Evolutionary conservation across 495 filamentous ascomycete genomes (phyloP).

Genomic region (Trichoderma reesei): DNA sequence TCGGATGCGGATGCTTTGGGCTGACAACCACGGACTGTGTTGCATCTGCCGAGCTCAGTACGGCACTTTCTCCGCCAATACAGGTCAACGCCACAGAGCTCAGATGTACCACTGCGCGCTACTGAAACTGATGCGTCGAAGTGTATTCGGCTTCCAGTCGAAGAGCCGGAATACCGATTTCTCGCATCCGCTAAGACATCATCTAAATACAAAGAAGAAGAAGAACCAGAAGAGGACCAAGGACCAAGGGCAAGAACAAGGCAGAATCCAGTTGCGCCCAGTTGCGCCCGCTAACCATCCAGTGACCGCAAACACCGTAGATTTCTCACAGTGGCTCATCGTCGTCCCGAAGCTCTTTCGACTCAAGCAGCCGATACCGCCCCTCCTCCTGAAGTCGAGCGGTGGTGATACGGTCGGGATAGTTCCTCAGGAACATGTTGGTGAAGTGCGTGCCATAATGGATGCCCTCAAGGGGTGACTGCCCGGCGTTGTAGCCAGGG

Average conservation of each 20-base stretch:
- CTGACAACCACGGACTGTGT: too few species aligned
- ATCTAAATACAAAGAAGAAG: too few species aligned
- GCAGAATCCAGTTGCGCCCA: background rate
- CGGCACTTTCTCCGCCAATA: too few species aligned
- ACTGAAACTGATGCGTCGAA: too few species aligned
- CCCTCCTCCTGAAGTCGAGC: conserved; percentile 23
- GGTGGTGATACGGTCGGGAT: conserved; percentile 36
- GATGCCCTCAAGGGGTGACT: conserved; percentile 19
- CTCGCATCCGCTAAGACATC: too few species aligned
- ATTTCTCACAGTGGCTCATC: background rate
- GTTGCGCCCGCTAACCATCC: background rate
- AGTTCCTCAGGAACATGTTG: conserved; percentile 40
- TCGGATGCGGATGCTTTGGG: too few species aligned
- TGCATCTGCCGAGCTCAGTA: too few species aligned
- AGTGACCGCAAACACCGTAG: background rate
- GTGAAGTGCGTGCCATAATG: conserved; percentile 41
- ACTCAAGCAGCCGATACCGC: conserved; percentile 18
- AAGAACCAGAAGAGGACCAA: background rate
- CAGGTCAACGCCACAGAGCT: too few species aligned
- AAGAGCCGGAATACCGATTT: too few species aligned
- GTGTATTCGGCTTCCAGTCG: too few species aligned
- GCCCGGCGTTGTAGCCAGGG: conserved; percentile 17
- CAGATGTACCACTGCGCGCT: too few species aligned
- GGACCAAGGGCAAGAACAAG: background rate
- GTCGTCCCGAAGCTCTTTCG: conserved; percentile 18